Base-by-base conservation (phyloP, 169 alveolate species). In the Babesia divergens region DNA sequence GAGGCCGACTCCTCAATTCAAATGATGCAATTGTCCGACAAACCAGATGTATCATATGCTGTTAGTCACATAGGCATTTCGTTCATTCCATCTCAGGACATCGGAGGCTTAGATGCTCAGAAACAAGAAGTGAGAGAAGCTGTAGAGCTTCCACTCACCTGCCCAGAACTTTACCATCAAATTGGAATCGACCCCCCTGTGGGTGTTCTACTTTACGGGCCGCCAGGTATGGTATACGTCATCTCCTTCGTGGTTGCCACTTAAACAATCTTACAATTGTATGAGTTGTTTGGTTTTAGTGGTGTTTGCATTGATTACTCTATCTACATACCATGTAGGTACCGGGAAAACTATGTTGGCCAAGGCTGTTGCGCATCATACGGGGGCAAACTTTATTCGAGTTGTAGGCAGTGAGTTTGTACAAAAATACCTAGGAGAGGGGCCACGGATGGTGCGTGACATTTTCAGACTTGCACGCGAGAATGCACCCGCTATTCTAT, bases 331-430 rank as follows among this genome's bases (percentile, higher is more conserved):
- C 14, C 18, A 16, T 38, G 18, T 35, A 71, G 85, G 94, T 18
- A 96, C 99, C 3, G 99, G 99, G 3, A 97, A 98, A 89, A 98
- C 99, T 8, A 96, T 98, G 99, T 83, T 98, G 80, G 99, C 99
- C 9, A 96, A 97, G 67, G 99, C 99, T 3, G 99, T 98, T 26
- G 99, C 99, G 29, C 94, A 96, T 83, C 98, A 97, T 67, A 97
- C 99, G 22, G 92, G 95, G 49, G 99, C 98, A 31, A 87, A 98
- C 20, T 96, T 98, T 83, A 96, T 98, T 28, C 92, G 99, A 50
- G 98, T 98, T 20, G 99, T 96, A 18, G 99, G 99, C 4, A 94
- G 99, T 35, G 99, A 98, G 83, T 98, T 98, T 82, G 99, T 98
- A 11, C 98, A 98, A 68, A 98, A 98, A 84, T 98, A 98, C 74